phyloP scores from a whole-genome alignment of 225 moss, liverwort and hornwort genomes.

The Physcomitrium patens region DNA sequence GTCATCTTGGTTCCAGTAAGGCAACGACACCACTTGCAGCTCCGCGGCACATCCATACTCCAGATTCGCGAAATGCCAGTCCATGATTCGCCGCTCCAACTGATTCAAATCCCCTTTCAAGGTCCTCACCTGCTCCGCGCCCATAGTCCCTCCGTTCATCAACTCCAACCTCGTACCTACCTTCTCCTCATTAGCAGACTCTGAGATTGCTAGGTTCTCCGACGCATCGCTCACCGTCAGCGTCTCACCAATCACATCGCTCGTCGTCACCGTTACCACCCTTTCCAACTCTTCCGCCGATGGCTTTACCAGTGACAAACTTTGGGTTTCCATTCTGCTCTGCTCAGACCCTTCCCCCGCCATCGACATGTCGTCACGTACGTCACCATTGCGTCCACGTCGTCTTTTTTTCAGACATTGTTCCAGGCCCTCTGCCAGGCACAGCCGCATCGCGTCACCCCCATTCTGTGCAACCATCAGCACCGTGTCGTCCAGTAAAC shows the following conservation, averaged over 20 bases:
- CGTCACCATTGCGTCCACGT: constrained; percentile 30
- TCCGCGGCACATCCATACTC: constrained; percentile 72
- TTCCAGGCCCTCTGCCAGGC: constrained; percentile 68
- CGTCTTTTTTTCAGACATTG: constrained; percentile 57
- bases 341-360: constrained; percentile 3
- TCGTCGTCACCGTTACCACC: constrained; percentile 45
- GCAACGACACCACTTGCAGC: constrained; percentile 63
- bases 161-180: constrained; percentile 32
- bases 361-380: constrained; percentile 12
- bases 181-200: constrained; percentile 41
- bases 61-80: constrained; percentile 75
- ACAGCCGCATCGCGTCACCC: constrained; percentile 66
- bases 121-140: constrained; percentile 21
- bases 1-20: constrained; percentile 78
- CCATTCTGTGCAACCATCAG: constrained; percentile 69
- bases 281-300: constrained; percentile 32
- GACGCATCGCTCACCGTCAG: constrained; percentile 39
- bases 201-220: constrained; percentile 52
- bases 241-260: constrained; percentile 55
- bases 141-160: constrained; percentile 29
- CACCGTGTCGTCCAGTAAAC: constrained; percentile 71
- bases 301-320: constrained; percentile 32
- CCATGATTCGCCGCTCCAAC: constrained; percentile 69
- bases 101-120: constrained; percentile 38
- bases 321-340: constrained; percentile 22